These are phyloP conservation scores for Cladosporium sp. DNA, from an alignment of 2,329 filamentous ascomycete genomes.

Conservation along the genomic window DNA sequence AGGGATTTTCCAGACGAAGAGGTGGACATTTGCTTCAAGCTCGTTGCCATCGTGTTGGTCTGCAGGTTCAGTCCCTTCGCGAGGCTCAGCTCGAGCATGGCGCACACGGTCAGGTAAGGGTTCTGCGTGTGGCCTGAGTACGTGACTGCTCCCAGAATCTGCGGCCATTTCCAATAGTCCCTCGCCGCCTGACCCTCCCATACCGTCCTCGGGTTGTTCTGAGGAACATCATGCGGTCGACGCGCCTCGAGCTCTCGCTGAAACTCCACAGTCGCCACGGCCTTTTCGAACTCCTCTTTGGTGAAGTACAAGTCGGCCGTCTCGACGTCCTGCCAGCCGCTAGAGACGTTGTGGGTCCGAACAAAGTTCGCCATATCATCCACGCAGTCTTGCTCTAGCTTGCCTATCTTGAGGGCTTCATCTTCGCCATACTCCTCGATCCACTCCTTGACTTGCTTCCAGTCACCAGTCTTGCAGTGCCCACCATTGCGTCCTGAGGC, in stretches of 20 bases:
- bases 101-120: constrained; percentile 25
- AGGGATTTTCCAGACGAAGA: neutral
- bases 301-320: constrained; percentile 57
- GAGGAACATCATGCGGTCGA: constrained; percentile 28
- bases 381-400: constrained; percentile 41
- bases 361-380: constrained; percentile 51
- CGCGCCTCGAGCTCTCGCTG: neutral
- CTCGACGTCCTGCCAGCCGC: constrained; percentile 46
- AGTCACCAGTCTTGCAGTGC: constrained; percentile 27
- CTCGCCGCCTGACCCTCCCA: constrained; percentile 1
- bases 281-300: constrained; percentile 32
- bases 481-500: constrained; percentile 17
- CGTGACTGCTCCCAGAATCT: constrained; percentile 38
- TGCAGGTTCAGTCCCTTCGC: constrained; percentile 46
- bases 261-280: neutral
- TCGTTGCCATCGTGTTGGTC: constrained; percentile 43
- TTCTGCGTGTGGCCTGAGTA: constrained; percentile 37
- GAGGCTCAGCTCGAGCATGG: constrained; percentile 41
- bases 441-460: constrained; percentile 48
- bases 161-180: constrained; percentile 3
- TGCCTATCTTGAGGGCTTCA: constrained; percentile 41
- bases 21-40: neutral
- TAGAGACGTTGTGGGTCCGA: constrained; percentile 39
- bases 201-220: constrained; percentile 2
- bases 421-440: constrained; percentile 39